Conservation (phyloP, 1,284 basidiomycete genomes). For the Cryptococcus floricola region DNA sequence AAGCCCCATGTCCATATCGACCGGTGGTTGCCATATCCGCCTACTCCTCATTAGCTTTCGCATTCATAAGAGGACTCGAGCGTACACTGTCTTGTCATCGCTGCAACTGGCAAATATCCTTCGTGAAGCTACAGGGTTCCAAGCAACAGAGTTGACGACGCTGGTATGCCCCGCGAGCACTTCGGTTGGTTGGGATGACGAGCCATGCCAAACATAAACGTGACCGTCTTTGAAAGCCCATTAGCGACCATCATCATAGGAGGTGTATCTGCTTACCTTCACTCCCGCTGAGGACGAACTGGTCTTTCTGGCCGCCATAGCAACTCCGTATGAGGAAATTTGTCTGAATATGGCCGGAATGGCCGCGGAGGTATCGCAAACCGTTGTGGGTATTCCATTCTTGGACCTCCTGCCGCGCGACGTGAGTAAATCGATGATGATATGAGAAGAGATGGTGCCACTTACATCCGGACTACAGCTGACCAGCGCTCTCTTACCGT, state of each 20-base stretch:
- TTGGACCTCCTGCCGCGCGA: conserved; percentile 68
- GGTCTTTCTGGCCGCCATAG: conserved; percentile 87
- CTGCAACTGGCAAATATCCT: conserved; percentile 91
- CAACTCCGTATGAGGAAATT: conserved; percentile 83
- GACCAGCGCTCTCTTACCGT: conserved; percentile 82
- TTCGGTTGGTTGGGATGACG: conserved; percentile 76
- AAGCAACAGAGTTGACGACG: conserved; percentile 91
- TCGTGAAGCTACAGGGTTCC: conserved; percentile 77
- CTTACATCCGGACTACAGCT: conserved; percentile 80
- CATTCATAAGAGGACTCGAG: conserved; percentile 1
- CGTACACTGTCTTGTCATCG: conserved; percentile 70
- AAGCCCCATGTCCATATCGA: conserved; percentile 24
- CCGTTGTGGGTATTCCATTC: conserved; percentile 70
- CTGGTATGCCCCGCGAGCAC: conserved; percentile 77
- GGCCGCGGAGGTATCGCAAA: conserved; percentile 68
- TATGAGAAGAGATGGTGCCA: conserved; percentile 19
- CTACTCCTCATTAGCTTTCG: conserved; percentile 7
- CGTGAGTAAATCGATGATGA: conserved; percentile 16
- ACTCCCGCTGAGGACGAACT: conserved; percentile 88
- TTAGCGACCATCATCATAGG: not conserved
- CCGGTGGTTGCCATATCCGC: conserved; percentile 31
- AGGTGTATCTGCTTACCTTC: conserved; percentile 63
- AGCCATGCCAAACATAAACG: conserved; percentile 93
- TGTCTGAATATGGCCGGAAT: conserved; percentile 74
- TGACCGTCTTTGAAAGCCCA: conserved; percentile 61